A percentile compares a stretch with the other conserved stretches of the same genome.
phyloP scores from a whole-genome alignment of 1,284 basidiomycete genomes.

The Marasmius sp. region DNA sequence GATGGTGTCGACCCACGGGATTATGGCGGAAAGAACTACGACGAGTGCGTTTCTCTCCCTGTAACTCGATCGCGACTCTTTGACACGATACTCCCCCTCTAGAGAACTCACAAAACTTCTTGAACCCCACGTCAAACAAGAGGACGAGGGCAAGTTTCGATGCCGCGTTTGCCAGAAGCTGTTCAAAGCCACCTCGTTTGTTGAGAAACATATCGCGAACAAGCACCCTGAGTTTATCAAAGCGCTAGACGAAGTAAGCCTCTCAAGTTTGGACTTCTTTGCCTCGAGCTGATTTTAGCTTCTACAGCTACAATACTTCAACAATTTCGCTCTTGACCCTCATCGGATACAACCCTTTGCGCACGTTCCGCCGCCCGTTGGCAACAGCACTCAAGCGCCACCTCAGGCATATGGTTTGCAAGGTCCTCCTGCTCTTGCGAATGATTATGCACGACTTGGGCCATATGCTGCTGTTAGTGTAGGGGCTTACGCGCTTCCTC shows the following conservation, averaged over 20 bases:
- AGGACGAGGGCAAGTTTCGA: slow-evolving; percentile 92
- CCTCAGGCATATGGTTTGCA: slow-evolving; percentile 81
- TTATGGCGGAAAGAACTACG: slow-evolving; percentile 85
- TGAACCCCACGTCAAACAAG: slow-evolving; percentile 84
- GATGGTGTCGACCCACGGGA: slow-evolving; percentile 80
- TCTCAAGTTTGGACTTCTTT: slow-evolving; percentile 6
- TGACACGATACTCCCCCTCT: slow-evolving; percentile 13
- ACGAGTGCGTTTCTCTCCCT: slow-evolving; percentile 66
- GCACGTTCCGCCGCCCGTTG: slow-evolving; percentile 66
- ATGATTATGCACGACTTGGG: slow-evolving; percentile 44
- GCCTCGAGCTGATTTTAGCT: slow-evolving; percentile 15
- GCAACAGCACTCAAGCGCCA: slow-evolving; percentile 61
- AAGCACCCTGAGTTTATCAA: slow-evolving; percentile 85
- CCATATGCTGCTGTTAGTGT: slow-evolving; percentile 29
- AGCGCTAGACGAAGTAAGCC: slow-evolving; percentile 69
- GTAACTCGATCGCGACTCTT: slow-evolving; percentile 6
- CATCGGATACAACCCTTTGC: slow-evolving; percentile 86
- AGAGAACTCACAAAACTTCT: slow-evolving; percentile 82
- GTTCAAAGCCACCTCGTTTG: slow-evolving; percentile 93
- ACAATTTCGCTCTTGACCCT: slow-evolving; percentile 92
- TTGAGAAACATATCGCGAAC: slow-evolving; percentile 91
- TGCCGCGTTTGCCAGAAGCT: slow-evolving; percentile 92
- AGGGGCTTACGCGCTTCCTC: slow-evolving; percentile 19
- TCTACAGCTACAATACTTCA: slow-evolving; percentile 81
- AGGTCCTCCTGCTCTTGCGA: slow-evolving; percentile 49